Base-by-base conservation (phyloP, 768 basidiomycete species). In the Clitopilus hobsonii region DNA sequence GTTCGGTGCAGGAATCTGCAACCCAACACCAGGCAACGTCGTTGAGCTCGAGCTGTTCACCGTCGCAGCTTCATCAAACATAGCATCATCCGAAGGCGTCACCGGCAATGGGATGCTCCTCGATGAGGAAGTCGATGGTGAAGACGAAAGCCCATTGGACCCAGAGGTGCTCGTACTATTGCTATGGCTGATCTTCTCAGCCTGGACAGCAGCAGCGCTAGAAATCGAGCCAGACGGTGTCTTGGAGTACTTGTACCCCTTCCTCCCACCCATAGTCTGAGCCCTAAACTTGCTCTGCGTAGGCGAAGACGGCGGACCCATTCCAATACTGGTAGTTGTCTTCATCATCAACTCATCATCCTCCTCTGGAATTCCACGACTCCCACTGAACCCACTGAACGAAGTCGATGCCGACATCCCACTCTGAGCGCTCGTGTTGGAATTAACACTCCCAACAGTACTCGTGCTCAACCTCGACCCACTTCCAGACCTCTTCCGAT, bases 31-130 rank as follows among this genome's bases (percentile, higher is more conserved):
- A 13, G 52, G 38, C 25, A 38, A 26, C 3, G 29, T 45, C 6
- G 41, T 38, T 5, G 52, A 49, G 14, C 53, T 55, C 16, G 49
- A 49, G 2, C 54, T 23, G 2, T 26, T 47, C 2, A 55, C 20
- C 7, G 45, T 56, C 1, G 60, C 57, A 10, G 26, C 54, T 14
- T 61, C 54, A 23, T 56, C 55, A 47, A 29, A 51, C 25, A 22
- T 41, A 1, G 38, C 53, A 2, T 54, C 53, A 29, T 53, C 66
- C 10, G 49, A 63, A 38, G 54, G 59, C 63, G 65, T 67, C 10
- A 66, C 64, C 0, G 68, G 67, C 1, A 65, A 64, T 0, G 69
- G 67, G 6, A 63, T 50, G 1, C 55, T 51, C 24, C 25, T 51
- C 2, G 20, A 38, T 1, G 56, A 57, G 8, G 32, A 25, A 1